Evolutionary conservation across 2,329 filamentous ascomycete genomes (phyloP), one percentile per base, ranked within the genome.

Genomic region (Penicillium sp.): DNA sequence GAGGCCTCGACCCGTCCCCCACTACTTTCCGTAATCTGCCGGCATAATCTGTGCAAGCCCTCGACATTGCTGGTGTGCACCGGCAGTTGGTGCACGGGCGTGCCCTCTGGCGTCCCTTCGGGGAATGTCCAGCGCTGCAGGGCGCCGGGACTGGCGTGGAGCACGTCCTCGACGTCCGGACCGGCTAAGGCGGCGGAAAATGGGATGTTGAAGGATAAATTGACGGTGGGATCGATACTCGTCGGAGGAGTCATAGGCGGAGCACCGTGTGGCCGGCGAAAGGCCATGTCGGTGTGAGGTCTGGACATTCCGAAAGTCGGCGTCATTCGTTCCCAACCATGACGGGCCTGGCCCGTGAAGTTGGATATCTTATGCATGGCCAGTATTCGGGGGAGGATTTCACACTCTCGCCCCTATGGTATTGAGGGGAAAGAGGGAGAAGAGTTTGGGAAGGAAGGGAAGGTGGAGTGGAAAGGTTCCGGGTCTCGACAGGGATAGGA

Each of bases 121-220:
- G 92, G 87, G 71, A 95, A 92, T 44, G 89, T 93, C 93, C 93
- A 98, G 69, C 89, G 84, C 59, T 92, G 81, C 57, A 95, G 84
- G 53, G 92, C 91, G 61, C 89, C 88, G 50, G 84, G 83, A 56
- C 88, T 95, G 56, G 92, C 90, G 74, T 96, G 92, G 53, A 97
- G 81, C 64, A 98, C 89, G 72, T 97, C 91, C 71, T 96, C 90
- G 60, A 87, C 87, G 65, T 97, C 90, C 56, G 93, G 93, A 29
- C 93, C 93, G 55, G 88, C 82, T 54, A 98, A 83, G 64, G 92
- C 92, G 57, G 89, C 95, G 61, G 90, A 86, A 74, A 97, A 96
- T 53, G 93, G 93, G 42, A 98, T 87, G 69, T 96, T 97, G 83
- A 98, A 97, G 58, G 89, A 92, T 70, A 95, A 86, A 72, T 95